A percentile compares a stretch with the other conserved stretches of the same genome.
phyloP scores from a whole-genome alignment of 345 rosid genomes.

The Eucalyptus camaldulensis region DNA sequence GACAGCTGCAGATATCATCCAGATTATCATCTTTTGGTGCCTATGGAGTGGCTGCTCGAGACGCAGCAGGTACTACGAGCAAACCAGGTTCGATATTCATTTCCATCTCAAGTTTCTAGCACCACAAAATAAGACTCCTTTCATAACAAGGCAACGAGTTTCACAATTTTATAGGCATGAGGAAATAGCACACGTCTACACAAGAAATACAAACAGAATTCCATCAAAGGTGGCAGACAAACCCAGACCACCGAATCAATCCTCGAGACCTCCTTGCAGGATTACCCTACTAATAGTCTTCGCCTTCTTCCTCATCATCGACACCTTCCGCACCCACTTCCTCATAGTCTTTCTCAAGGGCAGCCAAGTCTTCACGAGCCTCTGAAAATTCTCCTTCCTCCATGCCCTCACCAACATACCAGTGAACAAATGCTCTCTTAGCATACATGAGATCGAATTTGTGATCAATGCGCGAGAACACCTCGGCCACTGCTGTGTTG shows the following conservation, averaged over 20 bases:
- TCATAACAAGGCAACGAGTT: not conserved
- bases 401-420: slow-evolving; percentile 71
- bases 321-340: slow-evolving; percentile 62
- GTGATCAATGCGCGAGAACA: slow-evolving; percentile 51
- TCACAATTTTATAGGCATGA: not conserved
- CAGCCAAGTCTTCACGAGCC: slow-evolving; percentile 58
- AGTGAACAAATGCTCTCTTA: slow-evolving; percentile 62
- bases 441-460: slow-evolving; percentile 65
- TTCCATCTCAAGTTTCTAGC: not conserved
- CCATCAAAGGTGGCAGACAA: not conserved
- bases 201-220: not conserved
- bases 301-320: slow-evolving; percentile 50
- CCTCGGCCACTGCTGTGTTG: slow-evolving; percentile 67
- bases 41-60: not conserved
- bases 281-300: slow-evolving; percentile 24
- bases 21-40: not conserved
- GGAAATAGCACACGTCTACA: not conserved
- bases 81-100: not conserved
- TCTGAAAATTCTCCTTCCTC: slow-evolving; percentile 71
- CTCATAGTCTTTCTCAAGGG: slow-evolving; percentile 40
- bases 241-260: not conserved
- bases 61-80: not conserved
- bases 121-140: not conserved
- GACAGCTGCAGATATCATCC: not conserved
- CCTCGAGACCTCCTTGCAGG: not conserved